These are phyloP conservation scores for Pichia sp. DNA, from an alignment of 1,139 yeast genomes.

Conservation along the genomic window DNA sequence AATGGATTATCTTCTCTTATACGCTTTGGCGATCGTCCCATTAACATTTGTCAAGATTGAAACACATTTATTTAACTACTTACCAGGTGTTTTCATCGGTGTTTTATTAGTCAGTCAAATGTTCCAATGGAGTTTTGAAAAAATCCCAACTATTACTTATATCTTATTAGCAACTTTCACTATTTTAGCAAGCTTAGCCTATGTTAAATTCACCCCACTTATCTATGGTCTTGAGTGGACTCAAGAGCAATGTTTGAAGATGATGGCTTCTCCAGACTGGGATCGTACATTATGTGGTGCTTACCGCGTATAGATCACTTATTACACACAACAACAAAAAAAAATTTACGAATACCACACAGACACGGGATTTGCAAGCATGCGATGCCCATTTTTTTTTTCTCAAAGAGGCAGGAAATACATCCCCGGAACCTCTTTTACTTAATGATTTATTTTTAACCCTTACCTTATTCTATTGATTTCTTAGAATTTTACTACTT, in stretches of 20 bases:
- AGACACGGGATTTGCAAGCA: no score
- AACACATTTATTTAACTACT: conserved; percentile 55
- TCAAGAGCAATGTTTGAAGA: conserved; percentile 37
- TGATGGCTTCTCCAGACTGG: conserved; percentile 21
- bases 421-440: no score
- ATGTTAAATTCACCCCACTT: conserved; percentile 42
- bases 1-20: conserved; percentile 42
- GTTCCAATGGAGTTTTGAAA: conserved; percentile 33
- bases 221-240: conserved; percentile 55
- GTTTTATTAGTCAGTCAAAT: conserved; percentile 52
- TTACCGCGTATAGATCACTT: neutral
- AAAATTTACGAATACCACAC: neutral
- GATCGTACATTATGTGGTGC: conserved; percentile 14
- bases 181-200: conserved; percentile 37
- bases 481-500: no score
- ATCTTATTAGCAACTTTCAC: conserved; percentile 33
- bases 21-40: conserved; percentile 56
- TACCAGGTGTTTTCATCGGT: conserved; percentile 63
- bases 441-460: no score
- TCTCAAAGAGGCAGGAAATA: no score
- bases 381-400: no score
- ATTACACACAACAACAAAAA: neutral
- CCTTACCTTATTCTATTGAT: no score
- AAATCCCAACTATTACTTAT: conserved; percentile 34
- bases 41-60: conserved; percentile 54